Evolutionary conservation across 164 flowering plant species (phyloP), one percentile per base, ranked within the genome.

Genomic region (Warburgia ugandensis): DNA sequence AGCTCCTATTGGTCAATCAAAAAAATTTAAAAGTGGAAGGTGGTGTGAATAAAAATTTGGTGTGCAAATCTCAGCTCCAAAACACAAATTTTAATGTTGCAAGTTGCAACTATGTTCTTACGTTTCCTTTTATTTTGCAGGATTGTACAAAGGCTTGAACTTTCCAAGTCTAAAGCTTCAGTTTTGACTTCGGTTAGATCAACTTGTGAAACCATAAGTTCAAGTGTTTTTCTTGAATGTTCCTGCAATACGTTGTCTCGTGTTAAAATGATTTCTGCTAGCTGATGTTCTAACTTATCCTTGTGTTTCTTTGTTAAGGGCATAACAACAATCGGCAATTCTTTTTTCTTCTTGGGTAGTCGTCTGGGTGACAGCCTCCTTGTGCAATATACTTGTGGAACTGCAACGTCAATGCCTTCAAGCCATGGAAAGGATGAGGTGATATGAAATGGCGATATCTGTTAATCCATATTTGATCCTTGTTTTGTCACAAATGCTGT

Each of bases 311-410:
- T 42, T 49, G 62, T n/a, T 60, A 86, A 59, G 99, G 96, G 72
- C 30, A 81, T 94, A 40, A 67, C 95, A 44, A 77, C 84, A 49
- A 43, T 94, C 55, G 97, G 97, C 50, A 77, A 59, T 67, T 81
- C 94, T 3, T 70, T 94, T 38, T 84, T 94, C 64, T 94, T 94
- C 66, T 63, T 94, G 60, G 99, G 83, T 19, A 94, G 99, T 69
- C 91, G 97, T 43, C 61, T 89, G 68, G 99, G 99, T 30, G 99
- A 94, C 55, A 84, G 99, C 69, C 59, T 86, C 64, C 88, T 94
- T 54, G 99, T 94, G 70, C 99, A 94, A 63, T 94, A 62, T 62
- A 60, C 76, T 31, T 72, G 78, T 77, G 90, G 87, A 35, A 57
- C 54, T 36, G 77, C 78, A 52, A 29, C 73, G 28, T 61, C 90